Percentiles rank a stretch among this genome's conserved stretches.
These are phyloP conservation scores for Saitozyma podzolica DNA, from an alignment of 768 basidiomycete genomes.

Conservation along the genomic window DNA sequence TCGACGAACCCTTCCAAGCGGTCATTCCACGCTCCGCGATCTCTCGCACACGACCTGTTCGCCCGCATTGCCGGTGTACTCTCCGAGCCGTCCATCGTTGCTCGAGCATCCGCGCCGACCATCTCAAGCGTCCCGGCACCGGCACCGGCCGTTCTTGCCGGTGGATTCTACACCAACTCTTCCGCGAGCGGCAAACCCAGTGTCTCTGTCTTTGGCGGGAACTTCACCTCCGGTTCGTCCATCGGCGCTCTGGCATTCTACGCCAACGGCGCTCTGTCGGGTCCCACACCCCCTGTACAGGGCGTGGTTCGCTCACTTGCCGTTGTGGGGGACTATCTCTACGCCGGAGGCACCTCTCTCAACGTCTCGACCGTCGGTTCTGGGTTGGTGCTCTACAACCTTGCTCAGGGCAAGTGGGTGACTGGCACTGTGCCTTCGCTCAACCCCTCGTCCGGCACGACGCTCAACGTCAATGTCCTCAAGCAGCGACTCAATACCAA, in stretches of 20 bases:
- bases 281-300: constrained; percentile 66
- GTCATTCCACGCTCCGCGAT: constrained; percentile 2
- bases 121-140: constrained; percentile 53
- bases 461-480: constrained; percentile 69
- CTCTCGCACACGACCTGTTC: constrained; percentile 17
- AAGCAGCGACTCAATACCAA: constrained; percentile 64
- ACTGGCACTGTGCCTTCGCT: constrained; percentile 63
- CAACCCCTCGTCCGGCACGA: constrained; percentile 58
- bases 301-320: constrained; percentile 77
- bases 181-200: constrained; percentile 61
- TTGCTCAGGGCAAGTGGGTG: constrained; percentile 66
- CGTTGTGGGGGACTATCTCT: constrained; percentile 69
- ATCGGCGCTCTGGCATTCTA: constrained; percentile 71
- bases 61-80: constrained; percentile 7
- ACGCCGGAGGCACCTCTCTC: constrained; percentile 70
- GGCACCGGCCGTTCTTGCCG: constrained; percentile 80
- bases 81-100: constrained; percentile 28
- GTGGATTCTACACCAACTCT: constrained; percentile 79
- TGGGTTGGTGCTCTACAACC: constrained; percentile 79
- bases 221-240: constrained; percentile 66
- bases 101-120: constrained; percentile 63
- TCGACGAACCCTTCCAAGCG: constrained; percentile 41
- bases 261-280: constrained; percentile 58
- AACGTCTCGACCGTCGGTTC: constrained; percentile 58
- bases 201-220: constrained; percentile 80